Evolutionary conservation across 371 early-diverging fungal species (phyloP).

Genomic region (Gilbertella persicaria): DNA sequence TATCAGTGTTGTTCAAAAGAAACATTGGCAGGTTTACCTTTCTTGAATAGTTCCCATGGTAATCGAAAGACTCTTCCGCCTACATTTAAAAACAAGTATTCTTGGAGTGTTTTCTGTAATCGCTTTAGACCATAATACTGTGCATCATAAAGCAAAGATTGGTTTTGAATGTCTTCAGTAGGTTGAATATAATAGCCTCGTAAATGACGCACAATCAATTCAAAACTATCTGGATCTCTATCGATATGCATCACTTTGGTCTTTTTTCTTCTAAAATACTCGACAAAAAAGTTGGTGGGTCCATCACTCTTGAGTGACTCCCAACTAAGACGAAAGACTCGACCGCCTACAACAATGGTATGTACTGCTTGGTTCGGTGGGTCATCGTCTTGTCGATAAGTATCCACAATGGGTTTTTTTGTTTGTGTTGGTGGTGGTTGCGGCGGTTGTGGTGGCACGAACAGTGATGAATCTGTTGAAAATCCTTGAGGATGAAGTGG

Average conservation of each 20-base stretch:
- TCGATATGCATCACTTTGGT: constrained; percentile 55
- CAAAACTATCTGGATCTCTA: constrained; percentile 59
- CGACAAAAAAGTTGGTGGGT: constrained; percentile 47
- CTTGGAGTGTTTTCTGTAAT: constrained; percentile 43
- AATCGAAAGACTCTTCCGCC: constrained; percentile 47
- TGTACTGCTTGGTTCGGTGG: constrained; percentile 38
- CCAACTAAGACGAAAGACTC: constrained; percentile 46
- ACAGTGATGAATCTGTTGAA: too few species aligned
- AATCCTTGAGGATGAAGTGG: too few species aligned
- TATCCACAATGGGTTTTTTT: neutral
- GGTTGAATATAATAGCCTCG: constrained; percentile 62
- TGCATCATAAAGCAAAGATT: constrained; percentile 54
- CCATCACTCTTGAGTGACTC: constrained; percentile 53
- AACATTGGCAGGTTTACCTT: too few species aligned
- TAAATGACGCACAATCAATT: constrained; percentile 58
- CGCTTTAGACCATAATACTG: constrained; percentile 54
- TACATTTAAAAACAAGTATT: constrained; percentile 48
- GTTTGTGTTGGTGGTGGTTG: neutral
- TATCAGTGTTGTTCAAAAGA: too few species aligned
- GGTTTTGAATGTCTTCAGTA: constrained; percentile 48
- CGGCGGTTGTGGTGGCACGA: neutral
- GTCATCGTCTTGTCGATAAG: constrained; percentile 13
- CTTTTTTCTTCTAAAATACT: constrained; percentile 37
- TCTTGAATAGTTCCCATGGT: constrained; percentile 40
- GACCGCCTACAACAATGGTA: constrained; percentile 48